These are phyloP conservation scores for Peronospora tabacina DNA, from an alignment of 352 stramenopile genomes.

Conservation along the genomic window DNA sequence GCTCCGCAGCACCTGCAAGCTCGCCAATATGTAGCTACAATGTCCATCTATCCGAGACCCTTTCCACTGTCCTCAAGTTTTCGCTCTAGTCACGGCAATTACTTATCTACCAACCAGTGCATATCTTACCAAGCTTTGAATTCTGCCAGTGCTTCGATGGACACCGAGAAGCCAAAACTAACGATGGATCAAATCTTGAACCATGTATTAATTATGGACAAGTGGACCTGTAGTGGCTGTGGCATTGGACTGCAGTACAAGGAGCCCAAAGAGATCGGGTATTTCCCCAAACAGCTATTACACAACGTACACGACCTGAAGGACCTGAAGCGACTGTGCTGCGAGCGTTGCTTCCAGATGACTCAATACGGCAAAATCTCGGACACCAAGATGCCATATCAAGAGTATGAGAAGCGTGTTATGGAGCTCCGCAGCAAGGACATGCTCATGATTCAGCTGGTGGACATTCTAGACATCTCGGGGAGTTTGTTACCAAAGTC, in stretches of 20 bases:
- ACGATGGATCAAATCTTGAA: slow-evolving; percentile 53
- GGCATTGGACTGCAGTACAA: slow-evolving; percentile 74
- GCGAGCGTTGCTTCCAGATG: slow-evolving; percentile 85
- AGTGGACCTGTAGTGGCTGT: slow-evolving; percentile 76
- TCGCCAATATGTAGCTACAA: slow-evolving; percentile 6
- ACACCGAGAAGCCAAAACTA: slow-evolving; percentile 13
- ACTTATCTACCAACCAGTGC: slow-evolving; percentile 11
- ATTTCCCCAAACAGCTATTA: slow-evolving; percentile 59
- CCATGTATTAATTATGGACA: slow-evolving; percentile 78
- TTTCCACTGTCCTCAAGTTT: neutral
- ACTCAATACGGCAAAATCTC: slow-evolving; percentile 83
- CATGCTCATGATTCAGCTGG: slow-evolving; percentile 87
- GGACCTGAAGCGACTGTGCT: slow-evolving; percentile 72
- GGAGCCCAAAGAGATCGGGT: slow-evolving; percentile 54
- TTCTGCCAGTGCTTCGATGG: neutral
- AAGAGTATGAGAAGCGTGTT: slow-evolving; percentile 86
- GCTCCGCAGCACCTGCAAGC: neutral
- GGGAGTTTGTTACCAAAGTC: slow-evolving; percentile 83
- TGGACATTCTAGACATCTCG: slow-evolving; percentile 90
- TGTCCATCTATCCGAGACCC: slow-evolving; percentile 2
- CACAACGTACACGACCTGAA: slow-evolving; percentile 52
- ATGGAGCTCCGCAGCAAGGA: slow-evolving; percentile 78
- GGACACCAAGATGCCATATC: slow-evolving; percentile 73
- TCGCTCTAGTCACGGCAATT: slow-evolving; percentile 17
- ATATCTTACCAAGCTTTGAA: neutral